Evolutionary conservation across 2,329 filamentous ascomycete genomes (phyloP).

Genomic region (Monilinia vaccinii-corymbosi): DNA sequence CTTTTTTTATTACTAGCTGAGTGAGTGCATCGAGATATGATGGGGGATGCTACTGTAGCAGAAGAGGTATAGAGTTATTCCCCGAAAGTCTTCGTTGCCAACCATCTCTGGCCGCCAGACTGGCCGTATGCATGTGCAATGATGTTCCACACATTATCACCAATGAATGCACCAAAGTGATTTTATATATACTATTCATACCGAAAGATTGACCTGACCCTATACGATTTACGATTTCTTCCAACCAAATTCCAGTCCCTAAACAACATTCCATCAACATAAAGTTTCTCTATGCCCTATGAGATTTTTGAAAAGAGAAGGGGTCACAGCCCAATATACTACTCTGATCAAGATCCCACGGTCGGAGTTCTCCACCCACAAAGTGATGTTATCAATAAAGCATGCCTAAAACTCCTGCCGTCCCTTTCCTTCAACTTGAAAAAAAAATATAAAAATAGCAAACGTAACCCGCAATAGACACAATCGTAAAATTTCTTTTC

Average conservation of each 20-base stretch:
- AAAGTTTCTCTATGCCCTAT: slow-evolving; percentile 4
- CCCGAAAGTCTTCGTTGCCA: too few species aligned
- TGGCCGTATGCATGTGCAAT: too few species aligned
- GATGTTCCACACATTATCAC: background rate
- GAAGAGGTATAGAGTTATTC: too few species aligned
- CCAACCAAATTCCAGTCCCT: background rate
- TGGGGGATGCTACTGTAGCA: too few species aligned
- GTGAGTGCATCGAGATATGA: too few species aligned
- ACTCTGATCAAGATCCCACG: background rate
- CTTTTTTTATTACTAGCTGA: too few species aligned
- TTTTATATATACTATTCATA: background rate
- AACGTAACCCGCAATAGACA: background rate
- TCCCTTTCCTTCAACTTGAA: background rate
- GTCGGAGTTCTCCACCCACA: slow-evolving; percentile 3
- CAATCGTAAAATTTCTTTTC: slow-evolving; percentile 1
- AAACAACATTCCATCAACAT: background rate
- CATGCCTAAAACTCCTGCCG: background rate
- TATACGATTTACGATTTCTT: background rate
- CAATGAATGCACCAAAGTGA: background rate
- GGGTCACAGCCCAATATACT: background rate
- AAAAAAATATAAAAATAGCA: background rate
- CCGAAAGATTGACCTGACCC: background rate
- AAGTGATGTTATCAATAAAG: background rate
- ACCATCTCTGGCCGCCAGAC: too few species aligned
- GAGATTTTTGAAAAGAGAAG: background rate